Percentiles rank a stretch among this genome's conserved stretches.
These are phyloP conservation scores for Sanghuangporus sanghuang DNA, from an alignment of 1,284 basidiomycete genomes.

Conservation along the genomic window DNA sequence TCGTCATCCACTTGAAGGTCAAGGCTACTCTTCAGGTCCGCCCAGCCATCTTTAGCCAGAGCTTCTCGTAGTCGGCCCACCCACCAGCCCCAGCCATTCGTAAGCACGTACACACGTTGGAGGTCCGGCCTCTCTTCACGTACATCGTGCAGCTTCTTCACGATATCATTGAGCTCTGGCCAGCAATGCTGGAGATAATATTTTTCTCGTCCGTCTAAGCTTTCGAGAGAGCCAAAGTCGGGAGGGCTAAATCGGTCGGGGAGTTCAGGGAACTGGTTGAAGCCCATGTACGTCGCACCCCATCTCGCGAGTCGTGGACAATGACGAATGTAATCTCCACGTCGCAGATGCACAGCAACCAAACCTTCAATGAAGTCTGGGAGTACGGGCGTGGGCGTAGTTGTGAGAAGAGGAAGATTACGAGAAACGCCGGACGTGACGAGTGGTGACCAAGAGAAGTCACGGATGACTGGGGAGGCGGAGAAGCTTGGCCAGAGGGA, in stretches of 20 bases:
- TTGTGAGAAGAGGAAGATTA: conserved; percentile 38
- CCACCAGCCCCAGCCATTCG: conserved; percentile 56
- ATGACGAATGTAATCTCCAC: conserved; percentile 61
- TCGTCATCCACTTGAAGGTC: conserved; percentile 40
- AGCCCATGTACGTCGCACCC: conserved; percentile 47
- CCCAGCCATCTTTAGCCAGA: conserved; percentile 47
- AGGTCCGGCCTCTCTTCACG: conserved; percentile 33
- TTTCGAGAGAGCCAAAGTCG: conserved; percentile 30
- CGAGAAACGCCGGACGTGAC: conserved; percentile 45
- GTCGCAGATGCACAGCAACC: conserved; percentile 59
- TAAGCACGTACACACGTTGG: conserved; percentile 50
- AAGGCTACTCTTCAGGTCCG: conserved; percentile 36
- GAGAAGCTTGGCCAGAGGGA: conserved; percentile 9
- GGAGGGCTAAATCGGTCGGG: conserved; percentile 44
- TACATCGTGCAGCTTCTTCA: conserved; percentile 36
- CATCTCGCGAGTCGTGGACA: conserved; percentile 51
- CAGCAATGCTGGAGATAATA: conserved; percentile 53
- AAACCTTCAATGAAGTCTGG: conserved; percentile 37
- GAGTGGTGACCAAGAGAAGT: conserved; percentile 58
- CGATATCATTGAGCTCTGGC: conserved; percentile 49
- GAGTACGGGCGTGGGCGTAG: conserved; percentile 9
- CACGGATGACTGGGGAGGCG: conserved; percentile 44
- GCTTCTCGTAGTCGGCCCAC: conserved; percentile 40
- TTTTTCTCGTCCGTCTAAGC: conserved; percentile 19
- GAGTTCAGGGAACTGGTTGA: conserved; percentile 49